These are phyloP conservation scores for Theobroma cacao DNA, from an alignment of 345 rosid species.

Conservation along the genomic window DNA sequence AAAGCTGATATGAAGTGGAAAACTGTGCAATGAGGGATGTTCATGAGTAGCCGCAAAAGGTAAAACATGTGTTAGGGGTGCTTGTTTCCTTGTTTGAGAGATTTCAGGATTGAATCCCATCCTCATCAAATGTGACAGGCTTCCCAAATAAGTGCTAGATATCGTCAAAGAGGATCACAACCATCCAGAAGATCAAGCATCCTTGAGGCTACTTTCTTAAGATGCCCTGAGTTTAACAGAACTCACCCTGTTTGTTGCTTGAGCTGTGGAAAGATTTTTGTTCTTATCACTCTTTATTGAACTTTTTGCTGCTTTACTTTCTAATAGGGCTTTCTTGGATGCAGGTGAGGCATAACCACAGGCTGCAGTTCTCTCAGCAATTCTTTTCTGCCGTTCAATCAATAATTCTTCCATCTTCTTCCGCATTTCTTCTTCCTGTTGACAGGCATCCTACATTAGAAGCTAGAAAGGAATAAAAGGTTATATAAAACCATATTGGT, in stretches of 20 bases:
- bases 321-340: constrained; percentile 39
- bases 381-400: constrained; percentile 74
- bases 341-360: constrained; percentile 28
- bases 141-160: background rate
- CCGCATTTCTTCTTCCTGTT: constrained; percentile 78
- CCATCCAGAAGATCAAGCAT: background rate
- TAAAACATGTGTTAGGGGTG: background rate
- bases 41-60: background rate
- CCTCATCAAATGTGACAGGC: background rate
- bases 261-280: constrained; percentile 20
- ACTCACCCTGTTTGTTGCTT: constrained; percentile 28
- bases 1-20: background rate
- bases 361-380: constrained; percentile 80
- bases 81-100: background rate
- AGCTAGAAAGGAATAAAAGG: background rate
- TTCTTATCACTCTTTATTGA: constrained; percentile 23
- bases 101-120: background rate
- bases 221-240: constrained; percentile 33
- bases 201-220: background rate
- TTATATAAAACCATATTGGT: background rate
- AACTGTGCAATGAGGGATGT: background rate
- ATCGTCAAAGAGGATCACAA: background rate
- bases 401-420: constrained; percentile 63
- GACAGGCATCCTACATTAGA: constrained; percentile 8
- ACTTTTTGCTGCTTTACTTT: constrained; percentile 33